A percentile compares a stretch with the other conserved stretches of the same genome.
Evolutionary conservation across 805 yeast genomes (phyloP).

Genomic region (Scheffersomyces stipitis): DNA sequence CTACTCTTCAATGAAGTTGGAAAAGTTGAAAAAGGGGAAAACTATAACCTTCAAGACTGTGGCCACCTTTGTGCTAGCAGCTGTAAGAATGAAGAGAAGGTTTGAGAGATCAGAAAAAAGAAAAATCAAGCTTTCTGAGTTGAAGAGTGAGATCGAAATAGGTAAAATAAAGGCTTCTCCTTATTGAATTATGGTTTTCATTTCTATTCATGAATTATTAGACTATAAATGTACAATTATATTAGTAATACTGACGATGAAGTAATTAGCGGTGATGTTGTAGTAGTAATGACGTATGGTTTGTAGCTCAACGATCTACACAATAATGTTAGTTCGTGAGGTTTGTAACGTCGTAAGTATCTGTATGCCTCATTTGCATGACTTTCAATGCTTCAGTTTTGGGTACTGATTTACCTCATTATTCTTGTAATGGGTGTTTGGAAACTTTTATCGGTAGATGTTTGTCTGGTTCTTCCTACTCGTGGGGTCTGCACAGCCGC

Average conservation of each 20-base stretch:
- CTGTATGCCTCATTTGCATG: background rate
- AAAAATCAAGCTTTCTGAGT: constrained; percentile 21
- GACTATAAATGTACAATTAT: background rate
- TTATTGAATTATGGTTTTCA: constrained; percentile 2
- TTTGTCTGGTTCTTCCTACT: constrained; percentile 36
- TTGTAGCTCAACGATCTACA: too few relatives aligned
- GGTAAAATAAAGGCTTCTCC: constrained; percentile 15
- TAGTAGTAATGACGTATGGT: too few relatives aligned
- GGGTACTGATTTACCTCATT: constrained; percentile 24
- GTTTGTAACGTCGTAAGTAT: background rate
- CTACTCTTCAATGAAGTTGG: constrained; percentile 13
- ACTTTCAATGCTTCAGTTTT: background rate
- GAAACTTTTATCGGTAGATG: constrained; percentile 37
- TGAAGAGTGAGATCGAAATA: constrained; percentile 31
- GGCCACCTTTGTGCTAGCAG: constrained; percentile 39
- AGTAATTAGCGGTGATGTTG: too few relatives aligned
- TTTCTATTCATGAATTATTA: background rate
- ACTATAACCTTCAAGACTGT: constrained; percentile 29
- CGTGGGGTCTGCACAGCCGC: constrained; percentile 38
- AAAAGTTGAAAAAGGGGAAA: constrained; percentile 11
- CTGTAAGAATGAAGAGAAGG: constrained; percentile 33
- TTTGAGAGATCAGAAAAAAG: constrained; percentile 26
- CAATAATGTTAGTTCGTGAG: background rate
- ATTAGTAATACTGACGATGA: too few relatives aligned
- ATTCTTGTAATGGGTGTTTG: constrained; percentile 45